phyloP scores from a whole-genome alignment of 2,329 filamentous ascomycete species.

The Trichoderma afroharzianum region DNA sequence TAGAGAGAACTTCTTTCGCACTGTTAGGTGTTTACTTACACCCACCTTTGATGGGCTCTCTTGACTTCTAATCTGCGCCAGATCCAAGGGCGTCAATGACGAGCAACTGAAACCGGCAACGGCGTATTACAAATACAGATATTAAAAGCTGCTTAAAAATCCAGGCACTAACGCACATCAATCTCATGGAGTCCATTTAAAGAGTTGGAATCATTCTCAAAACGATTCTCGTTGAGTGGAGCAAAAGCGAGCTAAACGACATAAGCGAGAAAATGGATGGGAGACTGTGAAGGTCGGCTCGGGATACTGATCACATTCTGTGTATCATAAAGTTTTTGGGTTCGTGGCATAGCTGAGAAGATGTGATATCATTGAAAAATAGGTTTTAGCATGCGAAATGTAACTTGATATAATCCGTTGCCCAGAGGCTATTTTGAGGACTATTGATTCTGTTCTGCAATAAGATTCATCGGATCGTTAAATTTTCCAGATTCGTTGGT shows the following conservation, averaged over 20 bases:
- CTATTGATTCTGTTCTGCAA: too few species aligned
- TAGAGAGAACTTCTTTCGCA: background rate
- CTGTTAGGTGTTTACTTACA: background rate
- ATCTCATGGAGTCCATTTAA: background rate
- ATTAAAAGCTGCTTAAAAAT: background rate
- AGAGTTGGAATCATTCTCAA: background rate
- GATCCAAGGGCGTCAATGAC: background rate
- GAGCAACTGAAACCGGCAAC: background rate
- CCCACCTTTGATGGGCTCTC: background rate
- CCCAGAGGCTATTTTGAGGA: too few species aligned
- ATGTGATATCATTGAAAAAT: too few species aligned
- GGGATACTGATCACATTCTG: accelerated
- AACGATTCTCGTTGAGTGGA: background rate
- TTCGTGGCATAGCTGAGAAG: background rate
- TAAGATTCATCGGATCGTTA: too few species aligned
- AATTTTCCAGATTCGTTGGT: too few species aligned
- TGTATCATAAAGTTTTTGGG: background rate
- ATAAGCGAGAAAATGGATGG: background rate
- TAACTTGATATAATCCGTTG: too few species aligned
- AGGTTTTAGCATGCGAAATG: too few species aligned
- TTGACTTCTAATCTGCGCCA: background rate
- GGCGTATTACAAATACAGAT: background rate
- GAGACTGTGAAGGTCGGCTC: background rate
- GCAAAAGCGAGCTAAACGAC: background rate
- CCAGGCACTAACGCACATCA: background rate